These are phyloP conservation scores for Elaeis oleifera DNA, from an alignment of 202 grass and related monocot species.

Conservation along the genomic window DNA sequence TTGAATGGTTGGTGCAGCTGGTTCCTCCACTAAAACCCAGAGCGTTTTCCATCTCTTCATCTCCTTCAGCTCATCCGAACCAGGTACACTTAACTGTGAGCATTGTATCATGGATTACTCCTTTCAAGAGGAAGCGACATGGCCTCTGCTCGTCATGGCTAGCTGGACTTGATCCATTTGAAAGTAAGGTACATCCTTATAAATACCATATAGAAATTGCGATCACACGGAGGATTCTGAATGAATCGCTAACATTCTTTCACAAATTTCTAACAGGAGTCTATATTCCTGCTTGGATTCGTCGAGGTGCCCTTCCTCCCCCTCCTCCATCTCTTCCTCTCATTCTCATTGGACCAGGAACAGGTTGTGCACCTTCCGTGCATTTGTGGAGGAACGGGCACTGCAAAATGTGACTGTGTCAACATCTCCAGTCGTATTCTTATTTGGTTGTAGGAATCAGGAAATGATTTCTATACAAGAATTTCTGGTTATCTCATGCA, in stretches of 20 bases:
- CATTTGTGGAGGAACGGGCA: slow-evolving; percentile 70
- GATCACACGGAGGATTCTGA: too few species aligned
- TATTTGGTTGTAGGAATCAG: slow-evolving; percentile 76
- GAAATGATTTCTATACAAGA: slow-evolving; percentile 64
- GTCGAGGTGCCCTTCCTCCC: slow-evolving; percentile 47
- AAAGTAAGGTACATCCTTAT: slow-evolving; percentile 26
- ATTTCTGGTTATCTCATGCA: slow-evolving; percentile 74
- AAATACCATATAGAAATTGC: background rate
- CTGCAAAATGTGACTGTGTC: slow-evolving; percentile 27
- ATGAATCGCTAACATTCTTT: too few species aligned
- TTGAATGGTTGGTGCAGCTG: slow-evolving; percentile 89
- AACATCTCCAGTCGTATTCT: slow-evolving; percentile 64
- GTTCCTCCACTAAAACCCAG: slow-evolving; percentile 86
- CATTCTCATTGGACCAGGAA: slow-evolving; percentile 83
- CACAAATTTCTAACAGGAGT: slow-evolving; percentile 33
- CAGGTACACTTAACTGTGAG: slow-evolving; percentile 83
- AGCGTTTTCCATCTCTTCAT: slow-evolving; percentile 91
- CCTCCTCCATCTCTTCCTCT: slow-evolving; percentile 57
- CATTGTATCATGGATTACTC: slow-evolving; percentile 68
- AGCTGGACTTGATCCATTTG: slow-evolving; percentile 39
- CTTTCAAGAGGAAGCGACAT: slow-evolving; percentile 53
- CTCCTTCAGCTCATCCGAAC: slow-evolving; percentile 57
- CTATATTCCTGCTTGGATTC: slow-evolving; percentile 70
- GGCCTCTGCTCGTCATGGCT: slow-evolving; percentile 91
- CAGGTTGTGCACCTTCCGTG: slow-evolving; percentile 78